Base-by-base conservation (phyloP, 78 protist species). In the Isochrysis galbana region DNA sequence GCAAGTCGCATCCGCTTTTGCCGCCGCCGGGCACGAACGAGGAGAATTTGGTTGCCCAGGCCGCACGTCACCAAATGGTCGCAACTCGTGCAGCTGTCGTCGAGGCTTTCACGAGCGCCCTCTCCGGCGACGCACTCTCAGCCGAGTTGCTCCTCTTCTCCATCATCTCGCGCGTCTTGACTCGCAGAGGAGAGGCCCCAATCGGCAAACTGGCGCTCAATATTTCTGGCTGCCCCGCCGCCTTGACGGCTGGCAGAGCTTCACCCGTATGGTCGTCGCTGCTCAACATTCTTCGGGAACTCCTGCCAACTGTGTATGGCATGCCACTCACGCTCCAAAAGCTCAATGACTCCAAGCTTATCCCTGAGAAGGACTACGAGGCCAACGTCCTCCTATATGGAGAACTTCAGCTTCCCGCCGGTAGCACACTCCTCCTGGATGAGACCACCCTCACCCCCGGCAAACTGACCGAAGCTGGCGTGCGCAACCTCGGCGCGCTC, bases 331-430 rank as follows among this genome's bases (percentile, higher is more conserved):
- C 38, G 23, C 5, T 80, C 34, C 10, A 5, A 34, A 0, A 5
- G 23, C 88, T 80, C 88, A 80, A 80, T 54, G 36, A 34, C 38
- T 5, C 25, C 39, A 23, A 3, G 39, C 11, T 41, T 38, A 23
- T 5, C 22, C 88, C 88, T 2, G 1, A 0, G 39, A 44, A 44
- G 38, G 88, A 80, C 41, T 17, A 44, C n/a, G 51, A 2, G 25
- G 51, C 88, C 39, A 44, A 42, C 55, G 0, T 0, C 39, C 36
- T 80, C 34, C 29, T 3, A n/a, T n/a, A 2, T 3, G 88, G 36
- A 2, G 36, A 34, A 5, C 54, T 80, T 34, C 88, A 80, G 55
- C 88, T 80, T 14, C 88, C 88, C 5, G 88, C 88, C 41, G 88
- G 88, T 23, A 22, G 55, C 26, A 0, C 19, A 19, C 88, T 80